Conservation (phyloP, 2,329 filamentous ascomycete species). For the Trichoderma semiorbis region DNA sequence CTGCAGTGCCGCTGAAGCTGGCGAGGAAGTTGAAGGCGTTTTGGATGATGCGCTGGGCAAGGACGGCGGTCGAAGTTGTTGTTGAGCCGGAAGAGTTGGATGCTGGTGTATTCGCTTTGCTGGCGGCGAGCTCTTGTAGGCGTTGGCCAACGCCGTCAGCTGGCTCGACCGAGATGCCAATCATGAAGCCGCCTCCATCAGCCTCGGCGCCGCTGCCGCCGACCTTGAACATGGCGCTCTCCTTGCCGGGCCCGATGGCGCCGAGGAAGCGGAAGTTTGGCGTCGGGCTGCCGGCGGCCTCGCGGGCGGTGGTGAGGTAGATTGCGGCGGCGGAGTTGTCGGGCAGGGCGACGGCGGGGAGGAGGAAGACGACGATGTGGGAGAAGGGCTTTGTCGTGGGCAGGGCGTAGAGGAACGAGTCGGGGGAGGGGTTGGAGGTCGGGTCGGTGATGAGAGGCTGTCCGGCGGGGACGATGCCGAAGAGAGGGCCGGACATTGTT, state of each 20-base stretch:
- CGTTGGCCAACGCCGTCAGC: constrained; percentile 67
- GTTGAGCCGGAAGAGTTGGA: constrained; percentile 34
- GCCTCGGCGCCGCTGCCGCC: constrained; percentile 32
- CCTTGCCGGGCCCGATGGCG: constrained; percentile 84
- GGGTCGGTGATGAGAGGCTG: constrained; percentile 55
- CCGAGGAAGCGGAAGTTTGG: constrained; percentile 80
- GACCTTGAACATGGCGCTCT: constrained; percentile 86
- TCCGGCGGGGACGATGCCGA: constrained; percentile 60
- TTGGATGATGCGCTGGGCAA: constrained; percentile 91
- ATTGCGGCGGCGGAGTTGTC: constrained; percentile 79
- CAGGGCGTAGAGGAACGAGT: constrained; percentile 55
- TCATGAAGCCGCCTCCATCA: constrained; percentile 50
- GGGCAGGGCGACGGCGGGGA: constrained; percentile 73
- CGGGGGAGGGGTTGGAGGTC: constrained; percentile 49
- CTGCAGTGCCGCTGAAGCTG: constrained; percentile 69
- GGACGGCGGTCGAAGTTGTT: constrained; percentile 58
- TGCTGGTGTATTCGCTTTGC: constrained; percentile 23
- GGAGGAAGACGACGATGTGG: constrained; percentile 84
- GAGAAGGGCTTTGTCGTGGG: constrained; percentile 57
- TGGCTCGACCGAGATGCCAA: constrained; percentile 82
- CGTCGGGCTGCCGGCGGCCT: constrained; percentile 39
- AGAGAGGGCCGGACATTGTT: constrained; percentile 45
- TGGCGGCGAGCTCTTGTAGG: constrained; percentile 54
- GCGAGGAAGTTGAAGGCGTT: constrained; percentile 97
- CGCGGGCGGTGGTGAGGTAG: constrained; percentile 64